These are phyloP conservation scores for Vigna nakashimae DNA, from an alignment of 306 rosid genomes.

Conservation along the genomic window DNA sequence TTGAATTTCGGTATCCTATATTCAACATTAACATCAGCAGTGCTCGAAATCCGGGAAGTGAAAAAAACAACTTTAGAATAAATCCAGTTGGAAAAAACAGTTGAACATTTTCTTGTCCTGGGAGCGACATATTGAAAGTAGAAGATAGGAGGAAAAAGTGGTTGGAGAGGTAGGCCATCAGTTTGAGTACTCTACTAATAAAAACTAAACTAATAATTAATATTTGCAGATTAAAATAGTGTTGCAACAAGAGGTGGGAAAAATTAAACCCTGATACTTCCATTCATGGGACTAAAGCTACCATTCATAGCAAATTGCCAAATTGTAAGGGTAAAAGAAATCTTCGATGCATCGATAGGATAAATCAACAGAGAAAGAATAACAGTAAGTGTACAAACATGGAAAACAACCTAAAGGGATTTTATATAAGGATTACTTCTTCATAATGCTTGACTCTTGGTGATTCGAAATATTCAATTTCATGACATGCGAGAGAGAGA, in stretches of 20 bases:
- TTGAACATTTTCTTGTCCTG: neutral
- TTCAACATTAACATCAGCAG: conserved; percentile 18
- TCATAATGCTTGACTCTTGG: neutral
- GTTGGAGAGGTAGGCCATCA: too few species aligned
- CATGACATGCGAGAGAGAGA: neutral
- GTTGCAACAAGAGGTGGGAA: neutral
- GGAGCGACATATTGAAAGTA: neutral
- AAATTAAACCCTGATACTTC: neutral
- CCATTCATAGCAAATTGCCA: neutral
- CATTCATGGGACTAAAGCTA: conserved; percentile 5
- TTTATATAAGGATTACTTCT: neutral
- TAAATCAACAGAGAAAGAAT: neutral
- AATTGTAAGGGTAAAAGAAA: neutral
- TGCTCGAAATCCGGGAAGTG: conserved; percentile 1
- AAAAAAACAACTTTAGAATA: neutral
- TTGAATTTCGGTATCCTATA: conserved; percentile 4
- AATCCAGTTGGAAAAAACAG: neutral
- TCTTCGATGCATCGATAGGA: neutral
- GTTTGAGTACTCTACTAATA: too few species aligned
- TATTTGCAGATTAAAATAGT: too few species aligned
- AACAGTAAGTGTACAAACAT: conserved; percentile 2
- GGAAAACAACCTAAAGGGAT: neutral
- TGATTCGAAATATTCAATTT: conserved; percentile 2
- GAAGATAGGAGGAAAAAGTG: too few species aligned
- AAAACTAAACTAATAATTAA: too few species aligned